Evolutionary conservation across 2,329 filamentous ascomycete genomes (phyloP), one percentile per base, ranked within the genome.

Genomic region (Pseudohalonectria lignicola): DNA sequence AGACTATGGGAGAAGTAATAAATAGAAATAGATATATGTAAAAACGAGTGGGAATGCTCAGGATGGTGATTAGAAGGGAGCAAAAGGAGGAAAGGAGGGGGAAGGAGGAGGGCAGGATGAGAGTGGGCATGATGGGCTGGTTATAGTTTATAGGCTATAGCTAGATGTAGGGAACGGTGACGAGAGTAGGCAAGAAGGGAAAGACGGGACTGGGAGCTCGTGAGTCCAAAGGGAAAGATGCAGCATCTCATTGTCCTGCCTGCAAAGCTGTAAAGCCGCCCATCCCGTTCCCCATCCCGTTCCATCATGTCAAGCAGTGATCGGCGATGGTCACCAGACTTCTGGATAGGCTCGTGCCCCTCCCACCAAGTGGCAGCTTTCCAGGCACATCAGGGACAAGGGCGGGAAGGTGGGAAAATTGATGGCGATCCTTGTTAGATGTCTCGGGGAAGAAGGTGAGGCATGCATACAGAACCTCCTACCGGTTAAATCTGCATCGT

Each of bases 401-500:
- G 6, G 31, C n/a, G 31, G 13, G 15, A 17, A 16, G n/a, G 15
- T 19, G 17, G 17, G 15, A 11, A 17, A 19, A 5, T 6, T 12
- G 31, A 33, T 19, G 6, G 9, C 31, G 7, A 7, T 18, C 4
- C 4, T 33, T 13, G 15, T 11, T 19, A 19, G 17, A 30, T 37
- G 16, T 17, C 16, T 13, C 13, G 25, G 15, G 23, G 10, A 13
- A 29, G 26, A 25, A 7, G 17, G 16, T 7, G 26, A 20, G 8
- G 28, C 26, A 17, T 34, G 18, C 12, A 11, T 19, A 19, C 19
- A 34, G 12, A 26, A 19, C 17, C 21, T 28, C 20, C 31, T 16
- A 13, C 31, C 37, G 31, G 31, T 16, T 39, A 39, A 39, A 39
- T 29, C 17, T 18, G 4, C 4, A 19, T 20, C 17, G 26, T 39